phyloP scores from a whole-genome alignment of 345 rosid genomes.

The Dovyalis caffra region DNA sequence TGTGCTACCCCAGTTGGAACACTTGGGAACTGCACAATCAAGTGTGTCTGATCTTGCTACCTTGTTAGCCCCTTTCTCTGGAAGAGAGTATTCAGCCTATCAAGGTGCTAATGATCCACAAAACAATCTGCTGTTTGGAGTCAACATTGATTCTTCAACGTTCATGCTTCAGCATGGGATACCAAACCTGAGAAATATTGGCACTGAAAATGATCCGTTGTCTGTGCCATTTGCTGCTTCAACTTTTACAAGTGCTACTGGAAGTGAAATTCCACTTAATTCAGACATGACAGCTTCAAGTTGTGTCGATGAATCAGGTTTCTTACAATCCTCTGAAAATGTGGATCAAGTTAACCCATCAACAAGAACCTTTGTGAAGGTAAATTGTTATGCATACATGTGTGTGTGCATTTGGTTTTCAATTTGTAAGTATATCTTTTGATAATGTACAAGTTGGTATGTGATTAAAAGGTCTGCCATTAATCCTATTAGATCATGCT shows the following conservation, averaged over 20 bases:
- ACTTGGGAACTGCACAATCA: slow-evolving; percentile 31
- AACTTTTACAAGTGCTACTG: slow-evolving; percentile 32
- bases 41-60: slow-evolving; percentile 34
- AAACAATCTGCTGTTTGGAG: slow-evolving; percentile 44
- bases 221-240: slow-evolving; percentile 39
- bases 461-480: too few species aligned
- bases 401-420: background rate
- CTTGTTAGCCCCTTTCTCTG: slow-evolving; percentile 46
- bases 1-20: slow-evolving; percentile 40
- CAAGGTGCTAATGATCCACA: slow-evolving; percentile 41
- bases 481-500: background rate
- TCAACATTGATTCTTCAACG: slow-evolving; percentile 44
- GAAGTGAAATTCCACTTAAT: slow-evolving; percentile 38
- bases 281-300: slow-evolving; percentile 52
- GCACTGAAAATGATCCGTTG: slow-evolving; percentile 35
- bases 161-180: slow-evolving; percentile 45
- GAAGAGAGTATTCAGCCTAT: slow-evolving; percentile 39
- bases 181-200: slow-evolving; percentile 33
- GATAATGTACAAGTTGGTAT: background rate
- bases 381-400: background rate
- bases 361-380: slow-evolving; percentile 53
- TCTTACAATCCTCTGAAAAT: slow-evolving; percentile 48
- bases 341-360: slow-evolving; percentile 48
- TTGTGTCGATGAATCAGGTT: slow-evolving; percentile 52
- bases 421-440: background rate